Base-by-base conservation (phyloP, 1,139 yeast genomes). In the Chernovozyma aurita region DNA sequence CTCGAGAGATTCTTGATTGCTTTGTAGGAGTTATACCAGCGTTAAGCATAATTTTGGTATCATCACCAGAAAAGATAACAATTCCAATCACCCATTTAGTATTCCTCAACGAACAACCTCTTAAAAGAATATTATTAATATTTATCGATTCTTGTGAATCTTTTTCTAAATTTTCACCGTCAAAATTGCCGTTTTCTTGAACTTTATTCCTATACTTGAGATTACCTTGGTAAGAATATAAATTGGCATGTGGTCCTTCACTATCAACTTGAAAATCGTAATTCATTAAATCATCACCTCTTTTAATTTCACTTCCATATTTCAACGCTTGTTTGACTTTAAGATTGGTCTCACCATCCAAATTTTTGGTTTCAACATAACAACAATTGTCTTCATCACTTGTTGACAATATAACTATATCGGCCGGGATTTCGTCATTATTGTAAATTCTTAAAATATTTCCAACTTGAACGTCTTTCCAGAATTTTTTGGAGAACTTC, bases 341-440 rank as follows among this genome's bases (percentile, higher is more conserved):
- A 47, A 76, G 60, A 46, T 76, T 76, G 3, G 81, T 76, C 55
- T 76, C 82, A 50, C 82, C 82, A 53, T 76, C 82, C 37, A 76
- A 58, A 47, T 76, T 76, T 47, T 76, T 76, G 1, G 82, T 76
- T 50, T 76, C 82, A 14, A 76, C 74, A 44, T 67, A 74, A 55
- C 80, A 75, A 34, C 72, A 63, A 45, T 70, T 71, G 48, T 75
- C 78, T 15, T 65, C 71, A 44, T 73, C 79, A 46, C 76, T 68
- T 1, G 81, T 69, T 13, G 78, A 59, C 13, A 76, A 56, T 18
- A 76, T 64, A 28, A 73, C 53, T 17, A 72, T 57, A 52, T 76
- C 82, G 4, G 80, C 80, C 1, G 82, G 82, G 21, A 76, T 62
- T 52, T 76, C 80, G 41, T 76, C 81, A 43, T 76, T 74, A 47